Evolutionary conservation across 2,329 filamentous ascomycete genomes (phyloP).

Genomic region (Verticillium dahliae): DNA sequence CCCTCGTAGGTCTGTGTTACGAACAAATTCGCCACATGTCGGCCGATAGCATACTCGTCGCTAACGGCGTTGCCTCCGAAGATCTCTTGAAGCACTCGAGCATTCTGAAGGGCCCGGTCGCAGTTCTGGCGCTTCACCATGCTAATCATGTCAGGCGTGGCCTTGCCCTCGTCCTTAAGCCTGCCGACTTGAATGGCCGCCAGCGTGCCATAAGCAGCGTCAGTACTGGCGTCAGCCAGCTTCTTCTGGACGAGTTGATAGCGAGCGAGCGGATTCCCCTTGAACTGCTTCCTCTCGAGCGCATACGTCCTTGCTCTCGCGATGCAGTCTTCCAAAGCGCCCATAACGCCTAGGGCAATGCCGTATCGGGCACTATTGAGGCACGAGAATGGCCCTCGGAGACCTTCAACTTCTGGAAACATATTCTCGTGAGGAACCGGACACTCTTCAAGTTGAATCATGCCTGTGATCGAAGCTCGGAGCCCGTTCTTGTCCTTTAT

Average conservation of each 20-base stretch:
- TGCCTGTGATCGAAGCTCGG: constrained; percentile 87
- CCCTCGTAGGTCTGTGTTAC: constrained; percentile 98
- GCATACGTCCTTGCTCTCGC: constrained; percentile 74
- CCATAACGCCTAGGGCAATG: constrained; percentile 90
- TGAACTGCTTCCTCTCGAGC: constrained; percentile 94
- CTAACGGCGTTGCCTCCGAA: constrained; percentile 98
- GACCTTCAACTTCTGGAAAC: constrained; percentile 84
- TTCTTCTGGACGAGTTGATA: constrained; percentile 99
- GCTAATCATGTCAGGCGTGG: constrained; percentile 89
- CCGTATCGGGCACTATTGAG: constrained; percentile 90
- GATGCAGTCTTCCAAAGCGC: constrained; percentile 89
- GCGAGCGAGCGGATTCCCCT: constrained; percentile 86
- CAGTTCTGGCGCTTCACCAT: constrained; percentile 98
- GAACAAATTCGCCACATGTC: constrained; percentile 93
- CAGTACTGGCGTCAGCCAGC: constrained; percentile 83
- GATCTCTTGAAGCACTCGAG: constrained; percentile 80
- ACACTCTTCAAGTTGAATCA: constrained; percentile 92
- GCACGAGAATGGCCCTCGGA: constrained; percentile 86
- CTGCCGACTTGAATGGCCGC: constrained; percentile 86
- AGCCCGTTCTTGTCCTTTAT: constrained; percentile 96
- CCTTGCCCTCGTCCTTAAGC: constrained; percentile 85
- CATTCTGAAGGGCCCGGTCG: constrained; percentile 76
- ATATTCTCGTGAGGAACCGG: constrained; percentile 88
- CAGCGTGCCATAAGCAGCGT: constrained; percentile 85
- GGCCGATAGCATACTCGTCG: constrained; percentile 91